phyloP scores from a whole-genome alignment of 192 early-diverging fungal species.

The Podochytrium sp. region DNA sequence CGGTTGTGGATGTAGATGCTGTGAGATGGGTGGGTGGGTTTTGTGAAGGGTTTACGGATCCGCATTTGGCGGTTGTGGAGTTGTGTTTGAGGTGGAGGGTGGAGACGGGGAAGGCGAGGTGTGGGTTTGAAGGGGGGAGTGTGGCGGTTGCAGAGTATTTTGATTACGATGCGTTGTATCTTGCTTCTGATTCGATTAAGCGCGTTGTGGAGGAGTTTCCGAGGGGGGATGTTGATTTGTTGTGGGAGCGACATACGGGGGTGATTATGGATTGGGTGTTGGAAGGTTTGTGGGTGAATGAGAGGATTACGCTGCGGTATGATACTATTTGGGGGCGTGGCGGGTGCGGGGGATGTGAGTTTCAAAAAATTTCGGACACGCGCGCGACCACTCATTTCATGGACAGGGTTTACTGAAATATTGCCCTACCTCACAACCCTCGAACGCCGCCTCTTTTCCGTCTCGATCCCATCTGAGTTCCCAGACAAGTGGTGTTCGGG shows the following conservation, averaged over 20 bases:
- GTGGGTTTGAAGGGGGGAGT: background rate
- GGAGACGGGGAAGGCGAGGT: background rate
- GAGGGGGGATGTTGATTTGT: background rate
- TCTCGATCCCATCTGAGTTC: background rate
- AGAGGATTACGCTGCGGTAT: background rate
- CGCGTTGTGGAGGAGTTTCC: background rate
- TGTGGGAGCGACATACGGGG: background rate
- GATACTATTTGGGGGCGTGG: conserved; percentile 1
- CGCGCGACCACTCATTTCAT: background rate
- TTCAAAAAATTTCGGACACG: background rate
- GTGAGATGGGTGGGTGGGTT: background rate
- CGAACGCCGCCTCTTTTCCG: background rate
- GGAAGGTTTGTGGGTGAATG: background rate
- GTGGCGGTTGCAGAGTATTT: background rate
- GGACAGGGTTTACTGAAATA: background rate
- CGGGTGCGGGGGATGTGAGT: conserved; percentile 11
- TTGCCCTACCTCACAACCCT: background rate
- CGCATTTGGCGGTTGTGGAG: background rate
- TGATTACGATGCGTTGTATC: conserved; percentile 9
- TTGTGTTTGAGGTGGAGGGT: conserved; percentile 1
- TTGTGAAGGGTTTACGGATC: background rate
- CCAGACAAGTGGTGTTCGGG: background rate
- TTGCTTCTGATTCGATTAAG: background rate
- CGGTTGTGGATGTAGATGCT: background rate
- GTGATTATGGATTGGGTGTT: background rate